Evolutionary conservation across 2,329 filamentous ascomycete species (phyloP), one percentile per base, ranked within the genome.

Genomic region (Monosporascus sp.): DNA sequence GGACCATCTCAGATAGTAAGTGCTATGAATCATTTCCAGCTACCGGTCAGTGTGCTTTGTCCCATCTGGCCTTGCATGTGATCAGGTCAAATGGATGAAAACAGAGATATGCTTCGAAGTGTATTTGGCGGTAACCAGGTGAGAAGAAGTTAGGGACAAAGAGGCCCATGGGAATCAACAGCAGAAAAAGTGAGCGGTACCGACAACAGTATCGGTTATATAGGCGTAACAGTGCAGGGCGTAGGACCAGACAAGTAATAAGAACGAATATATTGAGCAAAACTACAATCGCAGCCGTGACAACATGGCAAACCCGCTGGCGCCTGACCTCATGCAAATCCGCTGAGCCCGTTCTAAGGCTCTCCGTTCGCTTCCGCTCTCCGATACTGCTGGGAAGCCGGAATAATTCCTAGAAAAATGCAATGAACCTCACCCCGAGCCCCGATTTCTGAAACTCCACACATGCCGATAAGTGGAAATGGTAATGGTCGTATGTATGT

Each of bases 381-480:
- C 17, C 22, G 39, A 42, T 24, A 14, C 11, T 14, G 31, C 11
- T 11, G 9, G 31, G 9, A 9, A 31, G 27, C 27, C 27, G 3
- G 31, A 34, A 34, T 14, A 14, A 14, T 34, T 34, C 31, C 14
- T 34, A 34, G 31, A 34, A 34, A 31, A 34, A 34, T 34, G 31
- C 31, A 48, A 48, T 48, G 34, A n/a, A 31, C 45, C 15, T 51
- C 34, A 52, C 15, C 42, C 38, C 38, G 31, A 31, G 15, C 20
- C 17, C 20, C 36, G 34, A 51, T 39, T 38, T 42, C 45, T 34
- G 27, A 44, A 36, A 42, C 25, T 45, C 44, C 44, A 38, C 22
- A 41, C 42, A 54, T 54, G 55, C 47, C 46, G n/a, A 7, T 50
- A 27, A 41, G 22, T 8, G 31, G 39, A 5, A 15, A 20, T 24